Evolutionary conservation across 1,284 basidiomycete genomes (phyloP).

Genomic region (Fomes fomentarius): DNA sequence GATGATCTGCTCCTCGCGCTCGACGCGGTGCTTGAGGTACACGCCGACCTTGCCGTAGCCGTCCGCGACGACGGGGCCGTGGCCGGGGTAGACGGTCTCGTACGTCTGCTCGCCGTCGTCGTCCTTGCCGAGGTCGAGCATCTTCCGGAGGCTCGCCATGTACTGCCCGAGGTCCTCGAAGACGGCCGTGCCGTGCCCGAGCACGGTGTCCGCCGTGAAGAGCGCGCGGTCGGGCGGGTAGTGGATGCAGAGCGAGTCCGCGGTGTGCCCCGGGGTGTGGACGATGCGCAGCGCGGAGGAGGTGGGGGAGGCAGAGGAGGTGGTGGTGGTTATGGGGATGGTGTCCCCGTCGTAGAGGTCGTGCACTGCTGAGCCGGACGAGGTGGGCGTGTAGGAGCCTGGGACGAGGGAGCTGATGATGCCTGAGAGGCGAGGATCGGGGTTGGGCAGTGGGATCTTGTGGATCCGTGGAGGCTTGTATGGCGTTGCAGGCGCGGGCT

Average conservation of each 20-base stretch:
- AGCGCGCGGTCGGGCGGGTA: constrained; percentile 67
- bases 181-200: constrained; percentile 90
- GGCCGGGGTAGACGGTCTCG: constrained; percentile 78
- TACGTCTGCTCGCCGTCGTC: constrained; percentile 37
- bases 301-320: constrained; percentile 12
- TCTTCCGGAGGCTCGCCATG: constrained; percentile 66
- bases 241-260: constrained; percentile 81
- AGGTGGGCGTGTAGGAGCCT: constrained; percentile 47
- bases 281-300: constrained; percentile 58
- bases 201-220: constrained; percentile 90
- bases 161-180: constrained; percentile 87
- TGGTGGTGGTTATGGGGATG: constrained; percentile 38
- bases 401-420: constrained; percentile 48
- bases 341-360: constrained; percentile 58
- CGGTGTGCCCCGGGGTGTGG: constrained; percentile 91
- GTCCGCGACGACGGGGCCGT: constrained; percentile 78
- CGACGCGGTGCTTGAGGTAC: constrained; percentile 84
- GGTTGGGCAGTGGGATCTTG: constrained; percentile 56
- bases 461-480: constrained; percentile 71
- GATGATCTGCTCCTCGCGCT: constrained; percentile 84
- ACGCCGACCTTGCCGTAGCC: constrained; percentile 61
- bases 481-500: constrained; percentile 36
- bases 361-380: constrained; percentile 51
- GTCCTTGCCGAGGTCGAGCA: constrained; percentile 47
- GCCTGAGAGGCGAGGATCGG: constrained; percentile 38